phyloP scores from a whole-genome alignment of 805 yeast species.

The Kluyveromyces aestuarii region DNA sequence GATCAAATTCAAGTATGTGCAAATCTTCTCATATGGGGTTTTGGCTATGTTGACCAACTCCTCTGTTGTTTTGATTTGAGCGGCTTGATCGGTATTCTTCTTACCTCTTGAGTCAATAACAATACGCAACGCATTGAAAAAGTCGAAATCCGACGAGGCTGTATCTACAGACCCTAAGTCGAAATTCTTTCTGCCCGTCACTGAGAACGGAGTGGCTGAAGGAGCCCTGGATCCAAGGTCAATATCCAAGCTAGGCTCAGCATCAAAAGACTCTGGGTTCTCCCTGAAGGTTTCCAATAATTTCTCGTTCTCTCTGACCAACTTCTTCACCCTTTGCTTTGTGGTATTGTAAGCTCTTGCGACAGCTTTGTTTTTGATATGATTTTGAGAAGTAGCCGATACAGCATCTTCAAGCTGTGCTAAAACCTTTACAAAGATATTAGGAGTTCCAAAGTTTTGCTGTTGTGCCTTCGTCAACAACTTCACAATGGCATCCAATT shows the following conservation, averaged over 20 bases:
- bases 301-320: constrained; percentile 55
- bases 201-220: constrained; percentile 28
- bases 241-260: constrained; percentile 31
- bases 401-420: constrained; percentile 66
- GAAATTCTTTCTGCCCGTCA: constrained; percentile 22
- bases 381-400: constrained; percentile 43
- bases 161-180: constrained; percentile 24
- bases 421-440: constrained; percentile 56
- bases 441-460: constrained; percentile 66
- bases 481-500: constrained; percentile 72
- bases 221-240: constrained; percentile 21
- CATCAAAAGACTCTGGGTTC: constrained; percentile 68
- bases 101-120: constrained; percentile 91
- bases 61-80: constrained; percentile 69
- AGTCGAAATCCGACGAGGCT: constrained; percentile 34
- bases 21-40: constrained; percentile 65
- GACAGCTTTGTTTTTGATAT: constrained; percentile 73
- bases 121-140: constrained; percentile 63
- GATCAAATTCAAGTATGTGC: constrained; percentile 69
- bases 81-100: constrained; percentile 77
- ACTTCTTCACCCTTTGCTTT: constrained; percentile 81
- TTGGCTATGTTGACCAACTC: constrained; percentile 42
- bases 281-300: constrained; percentile 52
- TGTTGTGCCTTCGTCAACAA: constrained; percentile 59
- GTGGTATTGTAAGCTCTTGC: constrained; percentile 81